These are phyloP conservation scores for Melocanna baccifera DNA, from an alignment of 176 grass and related monocot genomes.

Conservation along the genomic window DNA sequence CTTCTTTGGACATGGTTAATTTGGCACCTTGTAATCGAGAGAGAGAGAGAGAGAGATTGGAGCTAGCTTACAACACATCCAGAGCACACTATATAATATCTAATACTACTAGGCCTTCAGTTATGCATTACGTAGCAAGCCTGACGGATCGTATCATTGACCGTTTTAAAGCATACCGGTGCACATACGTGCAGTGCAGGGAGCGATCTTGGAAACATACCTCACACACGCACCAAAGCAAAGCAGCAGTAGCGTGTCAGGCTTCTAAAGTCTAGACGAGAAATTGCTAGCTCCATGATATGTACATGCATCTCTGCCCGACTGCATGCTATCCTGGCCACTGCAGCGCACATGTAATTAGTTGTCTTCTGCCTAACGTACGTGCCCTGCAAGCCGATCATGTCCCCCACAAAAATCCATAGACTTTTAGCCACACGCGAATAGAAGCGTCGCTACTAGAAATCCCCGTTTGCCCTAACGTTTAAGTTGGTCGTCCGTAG, in stretches of 20 bases:
- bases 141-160: constrained; percentile 17
- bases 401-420: not conserved
- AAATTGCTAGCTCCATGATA: not conserved
- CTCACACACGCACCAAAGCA: constrained; percentile 23
- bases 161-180: not conserved
- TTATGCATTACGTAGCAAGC: not conserved
- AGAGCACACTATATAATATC: not conserved
- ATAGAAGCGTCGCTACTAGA: not conserved
- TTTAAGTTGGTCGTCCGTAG: no score
- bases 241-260: constrained; percentile 24
- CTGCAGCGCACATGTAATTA: not conserved
- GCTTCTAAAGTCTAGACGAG: not conserved
- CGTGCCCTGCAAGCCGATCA: not conserved
- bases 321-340: not conserved
- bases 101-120: not conserved
- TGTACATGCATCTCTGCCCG: not conserved
- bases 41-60: not conserved
- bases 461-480: no score
- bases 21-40: not conserved
- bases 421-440: not conserved
- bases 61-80: not conserved
- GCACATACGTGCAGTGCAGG: not conserved
- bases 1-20: not conserved
- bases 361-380: constrained; percentile 24
- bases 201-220: constrained; percentile 18